Conservation (phyloP, 1,139 yeast genomes). For the Taiozyma onychis region DNA sequence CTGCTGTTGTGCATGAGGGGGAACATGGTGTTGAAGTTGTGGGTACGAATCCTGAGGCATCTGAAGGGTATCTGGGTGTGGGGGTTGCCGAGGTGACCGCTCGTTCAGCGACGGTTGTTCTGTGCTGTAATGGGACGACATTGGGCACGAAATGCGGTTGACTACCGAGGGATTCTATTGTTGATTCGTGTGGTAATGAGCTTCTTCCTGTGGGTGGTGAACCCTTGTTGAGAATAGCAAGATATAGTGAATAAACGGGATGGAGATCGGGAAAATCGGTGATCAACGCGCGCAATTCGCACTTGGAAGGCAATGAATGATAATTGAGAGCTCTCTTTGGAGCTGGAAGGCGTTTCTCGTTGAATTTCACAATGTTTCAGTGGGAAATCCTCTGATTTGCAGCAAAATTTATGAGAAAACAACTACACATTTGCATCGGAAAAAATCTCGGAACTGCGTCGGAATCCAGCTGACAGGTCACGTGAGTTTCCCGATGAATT, state of each 20-base stretch:
- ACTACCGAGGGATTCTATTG: neutral
- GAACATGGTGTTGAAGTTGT: neutral
- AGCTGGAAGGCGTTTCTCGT: neutral
- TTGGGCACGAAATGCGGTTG: neutral
- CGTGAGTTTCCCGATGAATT: neutral
- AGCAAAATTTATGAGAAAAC: neutral
- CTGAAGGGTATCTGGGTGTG: neutral
- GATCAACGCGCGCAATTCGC: too few relatives aligned
- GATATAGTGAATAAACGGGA: neutral
- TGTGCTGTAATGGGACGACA: constrained; percentile 21
- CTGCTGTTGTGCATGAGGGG: constrained; percentile 3
- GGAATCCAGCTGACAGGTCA: neutral
- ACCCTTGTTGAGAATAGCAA: neutral
- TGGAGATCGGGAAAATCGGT: neutral
- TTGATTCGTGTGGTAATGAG: neutral
- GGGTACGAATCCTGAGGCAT: neutral
- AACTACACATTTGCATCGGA: neutral
- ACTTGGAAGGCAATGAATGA: neutral
- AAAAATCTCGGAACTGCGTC: neutral
- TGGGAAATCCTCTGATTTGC: neutral
- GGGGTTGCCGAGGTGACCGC: neutral
- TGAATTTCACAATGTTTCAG: neutral
- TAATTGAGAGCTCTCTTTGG: neutral
- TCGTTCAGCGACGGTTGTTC: constrained; percentile 22
- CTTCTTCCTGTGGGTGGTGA: neutral